phyloP scores from a whole-genome alignment of 208 protist genomes.

The Leishmania mexicana region DNA sequence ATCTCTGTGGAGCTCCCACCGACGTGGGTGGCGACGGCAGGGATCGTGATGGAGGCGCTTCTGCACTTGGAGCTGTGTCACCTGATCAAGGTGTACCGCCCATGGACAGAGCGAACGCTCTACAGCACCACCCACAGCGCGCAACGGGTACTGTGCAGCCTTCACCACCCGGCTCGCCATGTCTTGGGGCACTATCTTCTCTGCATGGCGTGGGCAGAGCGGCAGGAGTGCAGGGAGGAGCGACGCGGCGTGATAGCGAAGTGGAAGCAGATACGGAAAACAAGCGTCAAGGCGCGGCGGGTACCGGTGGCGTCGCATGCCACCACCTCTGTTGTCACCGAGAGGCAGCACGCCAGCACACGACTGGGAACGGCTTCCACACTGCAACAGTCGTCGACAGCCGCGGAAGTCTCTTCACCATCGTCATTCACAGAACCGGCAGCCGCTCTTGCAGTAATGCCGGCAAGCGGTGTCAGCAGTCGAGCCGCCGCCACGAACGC shows the following conservation, averaged over 20 bases:
- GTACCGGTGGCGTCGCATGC: not conserved
- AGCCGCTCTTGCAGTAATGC: not conserved
- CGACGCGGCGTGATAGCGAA: not conserved
- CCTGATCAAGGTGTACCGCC: slow-evolving; percentile 51
- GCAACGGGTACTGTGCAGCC: slow-evolving; percentile 41
- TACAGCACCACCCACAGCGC: slow-evolving; percentile 46
- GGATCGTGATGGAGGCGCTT: slow-evolving; percentile 64
- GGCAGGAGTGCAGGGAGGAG: slow-evolving; percentile 15
- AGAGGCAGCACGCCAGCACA: not conserved
- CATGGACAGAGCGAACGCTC: slow-evolving; percentile 42
- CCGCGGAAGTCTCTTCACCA: not conserved
- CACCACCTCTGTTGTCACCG: not conserved
- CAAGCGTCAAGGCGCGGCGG: not conserved
- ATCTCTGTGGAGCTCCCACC: slow-evolving; percentile 34
- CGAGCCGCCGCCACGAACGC: not conserved
- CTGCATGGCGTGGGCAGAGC: slow-evolving; percentile 33
- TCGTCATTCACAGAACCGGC: not conserved
- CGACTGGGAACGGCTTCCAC: not conserved
- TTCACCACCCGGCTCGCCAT: slow-evolving; percentile 44
- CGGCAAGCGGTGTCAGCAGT: not conserved
- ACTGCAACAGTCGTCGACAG: not conserved
- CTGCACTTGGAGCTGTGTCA: slow-evolving; percentile 65
- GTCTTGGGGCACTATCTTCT: slow-evolving; percentile 27
- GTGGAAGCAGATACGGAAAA: not conserved
- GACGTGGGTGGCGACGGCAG: slow-evolving; percentile 38